Evolutionary conservation across 441 rosid genomes (phyloP).

Genomic region (Flueggea neowawraea): DNA sequence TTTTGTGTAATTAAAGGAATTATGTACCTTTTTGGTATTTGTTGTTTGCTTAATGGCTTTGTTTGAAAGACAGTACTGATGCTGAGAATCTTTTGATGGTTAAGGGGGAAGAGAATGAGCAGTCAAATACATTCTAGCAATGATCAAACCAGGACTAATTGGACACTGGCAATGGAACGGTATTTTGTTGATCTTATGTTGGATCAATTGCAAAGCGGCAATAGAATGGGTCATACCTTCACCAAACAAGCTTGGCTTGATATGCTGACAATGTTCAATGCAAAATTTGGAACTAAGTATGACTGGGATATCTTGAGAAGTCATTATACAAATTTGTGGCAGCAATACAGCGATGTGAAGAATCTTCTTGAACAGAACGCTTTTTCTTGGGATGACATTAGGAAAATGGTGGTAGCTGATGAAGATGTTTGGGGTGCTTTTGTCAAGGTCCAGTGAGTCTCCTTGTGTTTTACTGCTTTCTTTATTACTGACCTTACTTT

Average conservation of each 20-base stretch:
- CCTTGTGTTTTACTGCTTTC: not conserved
- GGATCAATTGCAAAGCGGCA: conserved; percentile 49
- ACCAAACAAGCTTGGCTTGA: conserved; percentile 60
- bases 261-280: conserved; percentile 39
- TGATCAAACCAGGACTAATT: conserved; percentile 33
- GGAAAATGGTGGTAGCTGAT: conserved; percentile 43
- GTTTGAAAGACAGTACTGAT: too few relatives aligned
- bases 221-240: conserved; percentile 59
- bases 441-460: conserved; percentile 28
- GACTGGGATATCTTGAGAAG: conserved; percentile 46
- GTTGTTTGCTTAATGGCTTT: too few relatives aligned
- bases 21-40: too few relatives aligned
- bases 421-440: conserved; percentile 35
- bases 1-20: too few relatives aligned
- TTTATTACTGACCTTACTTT: not conserved
- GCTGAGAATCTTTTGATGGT: conserved; percentile 2
- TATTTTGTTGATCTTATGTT: conserved; percentile 53
- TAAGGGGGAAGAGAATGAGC: conserved; percentile 20
- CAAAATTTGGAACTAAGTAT: conserved; percentile 41
- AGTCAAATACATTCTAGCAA: conserved; percentile 15
- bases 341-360: conserved; percentile 53
- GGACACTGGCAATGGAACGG: conserved; percentile 46
- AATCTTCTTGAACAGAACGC: conserved; percentile 47
- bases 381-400: conserved; percentile 51
- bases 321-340: conserved; percentile 47